Base-by-base conservation (phyloP, 1,139 yeast species). In the Candida frijolesensis region DNA sequence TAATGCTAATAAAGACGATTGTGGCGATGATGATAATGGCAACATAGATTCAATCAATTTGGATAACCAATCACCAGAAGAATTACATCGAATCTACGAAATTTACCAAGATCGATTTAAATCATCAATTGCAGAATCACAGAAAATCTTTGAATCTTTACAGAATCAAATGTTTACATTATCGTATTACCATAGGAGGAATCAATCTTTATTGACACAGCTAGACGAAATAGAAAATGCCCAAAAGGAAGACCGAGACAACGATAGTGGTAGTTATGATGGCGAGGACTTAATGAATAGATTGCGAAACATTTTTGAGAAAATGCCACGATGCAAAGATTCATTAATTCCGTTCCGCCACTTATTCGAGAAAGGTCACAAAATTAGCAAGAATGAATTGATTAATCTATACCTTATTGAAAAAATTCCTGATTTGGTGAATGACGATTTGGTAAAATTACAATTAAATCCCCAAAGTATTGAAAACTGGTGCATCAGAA, bases 391-490 rank as follows among this genome's bases (percentile, higher is more conserved):
- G 33, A 49, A 52, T 35, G 46, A 55, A 25, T 51, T 57, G 19
- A 32, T 61, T 10, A 58, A 63, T 50, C 48, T 62, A 25, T 57
- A 57, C 34, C 46, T 70, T 11, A 57, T 61, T 11, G 80, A 76
- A 51, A 54, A 66, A 29, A 60, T 75, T 1, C 72, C 79, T 1
- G 80, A 75, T 15, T 58, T 74, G 42, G 60, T 67, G n/a, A 62
- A 67, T 44, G 80, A 76, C 52, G 80, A 76, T 51, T 56, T 72
- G 25, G 64, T 65, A 34, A 56, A 60, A 9, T 54, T 71, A 1
- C 76, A 74, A 53, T 55, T 62, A 25, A 76, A 76, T 47, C 81
- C 81, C 0, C 78, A 73, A 56, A 70, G 65, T 43, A 58, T 66
- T 3, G 77, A 72, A 37, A 59, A 66, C 53, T 76, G 80, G 80